Percentiles rank a stretch among this genome's conserved stretches.
Evolutionary conservation across 164 flowering plant species (phyloP).

Genomic region (Chloranthus sessilifolius): DNA sequence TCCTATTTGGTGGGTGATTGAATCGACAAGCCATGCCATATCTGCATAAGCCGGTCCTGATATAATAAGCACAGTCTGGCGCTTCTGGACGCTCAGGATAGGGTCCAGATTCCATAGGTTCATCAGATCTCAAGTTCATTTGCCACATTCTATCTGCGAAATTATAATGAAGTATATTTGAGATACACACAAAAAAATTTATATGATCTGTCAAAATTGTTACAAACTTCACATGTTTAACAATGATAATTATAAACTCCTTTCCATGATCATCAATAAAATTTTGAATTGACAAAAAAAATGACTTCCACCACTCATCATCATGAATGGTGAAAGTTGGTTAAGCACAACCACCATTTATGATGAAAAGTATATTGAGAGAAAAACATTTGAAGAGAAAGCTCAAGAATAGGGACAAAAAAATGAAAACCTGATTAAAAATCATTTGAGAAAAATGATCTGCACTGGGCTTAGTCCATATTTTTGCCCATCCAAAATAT

Average conservation of each 20-base stretch:
- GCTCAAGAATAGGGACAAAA: too few relatives aligned
- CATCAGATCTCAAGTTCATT: conserved; percentile 64
- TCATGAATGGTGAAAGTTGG: background rate
- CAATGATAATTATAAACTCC: too few relatives aligned
- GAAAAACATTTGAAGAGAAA: too few relatives aligned
- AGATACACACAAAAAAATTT: background rate
- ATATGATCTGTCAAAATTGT: background rate
- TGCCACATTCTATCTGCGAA: conserved; percentile 77
- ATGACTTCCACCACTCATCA: background rate
- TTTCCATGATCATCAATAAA: too few relatives aligned
- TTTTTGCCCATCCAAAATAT: too few relatives aligned
- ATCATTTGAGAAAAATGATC: too few relatives aligned
- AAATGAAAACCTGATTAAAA: too few relatives aligned
- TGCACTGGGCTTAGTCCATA: too few relatives aligned
- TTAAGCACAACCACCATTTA: background rate
- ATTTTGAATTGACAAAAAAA: too few relatives aligned
- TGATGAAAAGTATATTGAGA: background rate
- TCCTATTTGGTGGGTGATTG: conserved; percentile 90
- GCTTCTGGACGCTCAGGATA: conserved; percentile 94
- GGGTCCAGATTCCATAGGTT: conserved; percentile 62
- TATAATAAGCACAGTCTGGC: conserved; percentile 86
- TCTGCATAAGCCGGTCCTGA: conserved; percentile 91
- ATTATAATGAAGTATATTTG: background rate
- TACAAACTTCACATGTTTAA: background rate
- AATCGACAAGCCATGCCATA: conserved; percentile 88